These are phyloP conservation scores for Candida chauliodis DNA, from an alignment of 805 yeast species.

Conservation along the genomic window DNA sequence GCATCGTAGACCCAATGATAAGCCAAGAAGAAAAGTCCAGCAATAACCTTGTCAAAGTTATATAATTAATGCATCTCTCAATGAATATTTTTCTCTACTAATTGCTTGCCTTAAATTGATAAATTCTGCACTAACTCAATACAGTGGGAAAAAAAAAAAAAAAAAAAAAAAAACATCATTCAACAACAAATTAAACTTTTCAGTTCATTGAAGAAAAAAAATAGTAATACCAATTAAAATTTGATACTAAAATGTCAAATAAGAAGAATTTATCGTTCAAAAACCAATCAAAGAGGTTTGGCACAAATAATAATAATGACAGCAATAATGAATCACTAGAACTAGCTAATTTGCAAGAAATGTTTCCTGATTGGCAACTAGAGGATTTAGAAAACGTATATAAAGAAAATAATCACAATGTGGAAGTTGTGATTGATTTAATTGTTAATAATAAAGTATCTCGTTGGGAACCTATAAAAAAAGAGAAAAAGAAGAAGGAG, in stretches of 20 bases:
- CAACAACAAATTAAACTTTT: constrained; percentile 2
- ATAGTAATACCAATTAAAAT: not conserved
- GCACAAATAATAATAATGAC: constrained; percentile 13
- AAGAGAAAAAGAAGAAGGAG: constrained; percentile 51
- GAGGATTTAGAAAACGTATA: constrained; percentile 79
- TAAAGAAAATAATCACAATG: constrained; percentile 66
- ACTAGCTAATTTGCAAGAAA: constrained; percentile 64
- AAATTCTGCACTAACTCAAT: not conserved
- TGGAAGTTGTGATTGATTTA: constrained; percentile 78
- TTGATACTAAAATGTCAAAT: constrained; percentile 3
- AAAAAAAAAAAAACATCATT: constrained; percentile 1
- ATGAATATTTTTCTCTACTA: not conserved
- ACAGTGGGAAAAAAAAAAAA: not conserved
- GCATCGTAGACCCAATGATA: constrained; percentile 50
- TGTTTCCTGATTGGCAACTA: constrained; percentile 92
- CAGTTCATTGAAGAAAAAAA: not conserved
- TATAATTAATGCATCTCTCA: constrained; percentile 11
- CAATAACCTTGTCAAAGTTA: constrained; percentile 34
- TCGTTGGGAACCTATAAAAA: constrained; percentile 92
- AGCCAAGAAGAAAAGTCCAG: constrained; percentile 9
- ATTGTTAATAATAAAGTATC: constrained; percentile 87
- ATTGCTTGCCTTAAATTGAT: not conserved
- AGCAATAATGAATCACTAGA: constrained; percentile 14
- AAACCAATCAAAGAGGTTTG: constrained; percentile 45
- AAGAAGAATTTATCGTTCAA: constrained; percentile 25